Evolutionary conservation across 805 yeast species (phyloP).

Genomic region (Brettanomyces naardenensis): DNA sequence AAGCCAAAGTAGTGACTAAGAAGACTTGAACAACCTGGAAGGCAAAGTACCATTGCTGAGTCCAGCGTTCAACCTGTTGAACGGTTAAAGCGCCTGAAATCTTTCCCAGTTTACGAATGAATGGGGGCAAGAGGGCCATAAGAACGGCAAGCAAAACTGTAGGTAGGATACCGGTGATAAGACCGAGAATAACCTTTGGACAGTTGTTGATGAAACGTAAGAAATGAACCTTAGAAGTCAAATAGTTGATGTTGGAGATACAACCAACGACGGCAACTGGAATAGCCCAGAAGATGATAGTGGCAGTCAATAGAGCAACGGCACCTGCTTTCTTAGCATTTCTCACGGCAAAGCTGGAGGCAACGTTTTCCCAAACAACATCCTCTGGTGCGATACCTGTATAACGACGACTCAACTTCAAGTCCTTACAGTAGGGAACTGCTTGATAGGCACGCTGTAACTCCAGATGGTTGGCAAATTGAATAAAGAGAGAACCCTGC

Average conservation of each 20-base stretch:
- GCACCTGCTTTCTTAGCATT: conserved; percentile 50
- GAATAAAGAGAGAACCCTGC: conserved; percentile 66
- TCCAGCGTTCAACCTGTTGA: conserved; percentile 69
- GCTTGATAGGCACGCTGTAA: conserved; percentile 86
- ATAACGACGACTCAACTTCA: conserved; percentile 37
- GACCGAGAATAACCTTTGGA: conserved; percentile 66
- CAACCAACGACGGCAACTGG: conserved; percentile 98
- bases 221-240: conserved; percentile 66
- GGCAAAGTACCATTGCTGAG: conserved; percentile 84
- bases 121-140: conserved; percentile 81
- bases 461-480: conserved; percentile 78
- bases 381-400: conserved; percentile 76
- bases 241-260: conserved; percentile 75
- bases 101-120: conserved; percentile 71
- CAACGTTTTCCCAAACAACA: conserved; percentile 73
- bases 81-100: conserved; percentile 63
- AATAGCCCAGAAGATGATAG: conserved; percentile 87
- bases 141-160: conserved; percentile 70
- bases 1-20: conserved; percentile 73
- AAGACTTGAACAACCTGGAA: conserved; percentile 90
- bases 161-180: conserved; percentile 84
- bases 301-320: conserved; percentile 49
- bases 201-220: conserved; percentile 67
- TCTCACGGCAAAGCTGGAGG: conserved; percentile 51
- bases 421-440: conserved; percentile 45